phyloP scores from a whole-genome alignment of 2,329 filamentous ascomycete species.

The Penicillium sp. region DNA sequence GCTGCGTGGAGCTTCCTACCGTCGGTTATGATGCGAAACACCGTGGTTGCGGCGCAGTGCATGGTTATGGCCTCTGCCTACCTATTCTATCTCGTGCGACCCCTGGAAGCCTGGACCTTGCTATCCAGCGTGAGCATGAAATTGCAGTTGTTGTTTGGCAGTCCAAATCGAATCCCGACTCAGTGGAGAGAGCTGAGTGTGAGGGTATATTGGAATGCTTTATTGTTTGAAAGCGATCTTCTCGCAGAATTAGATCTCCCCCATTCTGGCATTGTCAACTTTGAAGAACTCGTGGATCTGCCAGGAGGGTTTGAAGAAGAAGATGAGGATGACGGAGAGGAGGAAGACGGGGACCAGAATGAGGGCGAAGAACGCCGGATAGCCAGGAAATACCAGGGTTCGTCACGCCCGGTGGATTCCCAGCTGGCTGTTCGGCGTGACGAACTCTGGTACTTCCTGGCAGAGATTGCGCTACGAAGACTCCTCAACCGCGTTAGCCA shows the following conservation, averaged over 20 bases:
- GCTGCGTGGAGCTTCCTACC: conserved; percentile 76
- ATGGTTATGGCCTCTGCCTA: conserved; percentile 79
- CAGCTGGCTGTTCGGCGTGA: conserved; percentile 52
- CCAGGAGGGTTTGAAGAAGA: conserved; percentile 71
- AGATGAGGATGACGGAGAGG: conserved; percentile 49
- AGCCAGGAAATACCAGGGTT: not conserved
- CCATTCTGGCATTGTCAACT: conserved; percentile 78
- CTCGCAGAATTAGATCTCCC: conserved; percentile 76
- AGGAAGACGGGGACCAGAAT: conserved; percentile 7
- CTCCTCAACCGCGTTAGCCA: conserved; percentile 77
- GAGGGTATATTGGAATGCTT: conserved; percentile 79
- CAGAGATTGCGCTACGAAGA: conserved; percentile 74
- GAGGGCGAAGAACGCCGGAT: conserved; percentile 1
- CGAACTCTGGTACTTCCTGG: conserved; percentile 82
- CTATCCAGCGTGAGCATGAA: conserved; percentile 79
- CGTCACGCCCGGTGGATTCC: not conserved
- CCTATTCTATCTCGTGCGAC: conserved; percentile 76
- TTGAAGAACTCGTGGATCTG: conserved; percentile 75
- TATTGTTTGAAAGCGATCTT: conserved; percentile 77
- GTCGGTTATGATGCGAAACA: conserved; percentile 75
- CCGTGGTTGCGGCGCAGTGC: conserved; percentile 74
- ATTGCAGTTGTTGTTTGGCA: conserved; percentile 72
- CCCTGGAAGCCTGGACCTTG: conserved; percentile 78
- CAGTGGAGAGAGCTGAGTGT: conserved; percentile 71
- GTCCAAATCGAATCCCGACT: conserved; percentile 66